Conservation (phyloP, 1,284 basidiomycete species). For the Tilletia caries region DNA sequence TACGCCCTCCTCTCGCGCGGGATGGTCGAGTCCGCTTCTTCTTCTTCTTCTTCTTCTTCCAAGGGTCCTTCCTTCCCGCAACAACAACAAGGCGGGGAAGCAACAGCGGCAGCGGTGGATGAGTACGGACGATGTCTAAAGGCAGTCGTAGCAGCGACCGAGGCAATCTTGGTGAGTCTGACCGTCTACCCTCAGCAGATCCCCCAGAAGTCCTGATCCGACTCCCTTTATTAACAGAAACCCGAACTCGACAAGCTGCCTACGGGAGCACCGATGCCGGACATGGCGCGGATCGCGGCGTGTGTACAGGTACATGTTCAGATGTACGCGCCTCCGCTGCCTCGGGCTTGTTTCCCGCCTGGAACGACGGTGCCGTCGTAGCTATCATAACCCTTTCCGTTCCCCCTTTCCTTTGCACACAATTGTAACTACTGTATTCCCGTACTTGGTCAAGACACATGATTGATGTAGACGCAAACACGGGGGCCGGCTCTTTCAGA, state of each 20-base stretch:
- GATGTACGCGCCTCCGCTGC: conserved; percentile 3
- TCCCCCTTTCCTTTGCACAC: too few relatives aligned
- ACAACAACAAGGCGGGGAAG: neutral
- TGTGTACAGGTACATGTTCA: neutral
- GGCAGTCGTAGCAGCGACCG: neutral
- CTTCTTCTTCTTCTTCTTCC: neutral
- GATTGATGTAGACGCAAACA: too few relatives aligned
- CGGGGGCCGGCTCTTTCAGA: neutral
- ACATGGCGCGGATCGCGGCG: neutral
- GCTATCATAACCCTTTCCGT: too few relatives aligned
- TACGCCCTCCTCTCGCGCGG: neutral
- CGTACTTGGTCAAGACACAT: too few relatives aligned
- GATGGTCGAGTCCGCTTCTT: conserved; percentile 1
- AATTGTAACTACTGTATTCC: too few relatives aligned
- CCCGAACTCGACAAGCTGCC: neutral
- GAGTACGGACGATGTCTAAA: neutral
- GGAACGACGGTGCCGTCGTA: neutral
- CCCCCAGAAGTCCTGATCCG: neutral
- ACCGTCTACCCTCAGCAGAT: neutral
- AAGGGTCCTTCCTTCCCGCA: too few relatives aligned
- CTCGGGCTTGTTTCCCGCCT: neutral
- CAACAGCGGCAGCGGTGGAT: neutral
- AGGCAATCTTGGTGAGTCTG: neutral
- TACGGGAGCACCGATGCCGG: neutral
- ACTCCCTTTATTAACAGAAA: neutral